Evolutionary conservation across 2,329 filamentous ascomycete species (phyloP).

Genomic region (Cryphonectria nitschkei): DNA sequence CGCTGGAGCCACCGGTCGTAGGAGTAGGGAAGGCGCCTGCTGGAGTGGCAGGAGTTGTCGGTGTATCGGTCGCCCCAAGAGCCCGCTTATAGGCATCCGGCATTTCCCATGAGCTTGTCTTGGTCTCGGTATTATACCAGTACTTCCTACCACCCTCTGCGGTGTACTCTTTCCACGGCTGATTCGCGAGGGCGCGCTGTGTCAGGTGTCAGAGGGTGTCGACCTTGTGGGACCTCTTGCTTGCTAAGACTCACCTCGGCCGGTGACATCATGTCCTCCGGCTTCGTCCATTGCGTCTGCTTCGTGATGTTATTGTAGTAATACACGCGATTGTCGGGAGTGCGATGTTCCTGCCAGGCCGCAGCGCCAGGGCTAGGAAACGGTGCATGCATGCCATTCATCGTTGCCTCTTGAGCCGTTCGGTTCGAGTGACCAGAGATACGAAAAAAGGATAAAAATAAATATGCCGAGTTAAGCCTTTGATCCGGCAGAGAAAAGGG

Average conservation of each 20-base stretch:
- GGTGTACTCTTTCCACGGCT: conserved; percentile 92
- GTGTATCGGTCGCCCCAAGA: conserved; percentile 60
- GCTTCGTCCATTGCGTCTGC: conserved; percentile 92
- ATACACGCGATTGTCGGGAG: conserved; percentile 81
- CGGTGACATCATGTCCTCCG: conserved; percentile 81
- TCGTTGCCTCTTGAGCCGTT: conserved; percentile 38
- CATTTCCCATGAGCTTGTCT: conserved; percentile 94
- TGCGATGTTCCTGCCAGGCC: conserved; percentile 79
- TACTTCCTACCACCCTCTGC: conserved; percentile 87
- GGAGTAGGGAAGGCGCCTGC: conserved; percentile 49
- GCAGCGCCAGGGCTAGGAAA: conserved; percentile 41
- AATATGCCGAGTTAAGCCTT: not conserved
- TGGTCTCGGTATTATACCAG: conserved; percentile 92
- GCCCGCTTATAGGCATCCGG: conserved; percentile 80
- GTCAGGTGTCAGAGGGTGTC: conserved; percentile 22
- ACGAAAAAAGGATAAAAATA: not conserved
- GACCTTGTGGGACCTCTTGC: conserved; percentile 28
- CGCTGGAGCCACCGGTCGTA: conserved; percentile 45
- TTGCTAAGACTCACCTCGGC: conserved; percentile 66
- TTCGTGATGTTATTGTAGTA: conserved; percentile 90
- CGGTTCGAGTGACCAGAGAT: not conserved
- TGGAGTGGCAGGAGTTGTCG: conserved; percentile 47
- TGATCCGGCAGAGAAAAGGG: not conserved
- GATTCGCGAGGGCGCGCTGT: conserved; percentile 77
- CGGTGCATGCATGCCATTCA: conserved; percentile 61